Base-by-base conservation (phyloP, 768 basidiomycete species). In the Trametes gibbosa region DNA sequence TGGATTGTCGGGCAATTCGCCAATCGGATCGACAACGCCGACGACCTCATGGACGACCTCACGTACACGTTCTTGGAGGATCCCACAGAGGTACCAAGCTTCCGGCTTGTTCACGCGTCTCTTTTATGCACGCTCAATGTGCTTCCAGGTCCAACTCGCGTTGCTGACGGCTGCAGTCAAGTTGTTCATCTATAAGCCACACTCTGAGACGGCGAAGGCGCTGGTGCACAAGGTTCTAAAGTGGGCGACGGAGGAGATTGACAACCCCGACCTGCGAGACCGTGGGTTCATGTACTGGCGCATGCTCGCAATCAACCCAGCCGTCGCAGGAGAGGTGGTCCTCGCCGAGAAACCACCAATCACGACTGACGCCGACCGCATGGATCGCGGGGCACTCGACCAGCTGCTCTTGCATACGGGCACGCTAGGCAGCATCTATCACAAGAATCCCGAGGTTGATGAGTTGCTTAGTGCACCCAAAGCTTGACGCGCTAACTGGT, bases 271-370 rank as follows among this genome's bases (percentile, higher is more conserved):
- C 77, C 79, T 99, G 21, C 84, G 97, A 34, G 97, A 99, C 73
- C 81, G 97, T 61, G 97, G 97, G 3, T 98, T 95, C 77, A 98
- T 99, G 90, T 99, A 98, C 75, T 99, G 97, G 97, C 86, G 97
- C 39, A 81, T 99, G 75, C 82, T 98, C 45, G 95, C 96, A 9
- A 88, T 94, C 67, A 94, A 97, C 69, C 94, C 95, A 1, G 76
- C 86, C 8, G 87, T 88, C 0, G 95, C 97, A 7, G 84, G 87
- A 39, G 89, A 93, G 63, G 89, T 98, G 62, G 95, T 98, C 35
- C 79, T 98, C 19, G 81, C 92, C 16, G 92, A 95, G 65, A 97
- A 97, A 68, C 97, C 97, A 29, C 80, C 94, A 2, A 98, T 99
- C 63, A 95, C 94, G n/a, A 98, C 93, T 2, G 96, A 98, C 71